phyloP scores from a whole-genome alignment of 192 early-diverging fungal species.

The Rhizoclosmatium globosum region DNA sequence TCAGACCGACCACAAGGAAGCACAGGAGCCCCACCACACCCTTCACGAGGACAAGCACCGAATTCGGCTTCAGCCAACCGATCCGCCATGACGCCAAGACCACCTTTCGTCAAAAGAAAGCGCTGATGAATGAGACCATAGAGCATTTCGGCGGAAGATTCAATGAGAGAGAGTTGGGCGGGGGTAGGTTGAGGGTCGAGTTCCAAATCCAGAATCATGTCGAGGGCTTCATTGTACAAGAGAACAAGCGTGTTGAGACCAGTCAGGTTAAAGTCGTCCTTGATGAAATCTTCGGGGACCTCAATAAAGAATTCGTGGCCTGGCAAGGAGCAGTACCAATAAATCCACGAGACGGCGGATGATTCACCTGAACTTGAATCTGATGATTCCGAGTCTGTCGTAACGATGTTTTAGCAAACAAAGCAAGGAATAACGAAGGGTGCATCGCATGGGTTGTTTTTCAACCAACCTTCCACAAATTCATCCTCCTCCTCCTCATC shows the following conservation, averaged over 20 bases:
- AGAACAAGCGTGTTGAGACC: constrained; percentile 84
- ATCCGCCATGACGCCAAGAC: constrained; percentile 82
- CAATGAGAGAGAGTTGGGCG: constrained; percentile 72
- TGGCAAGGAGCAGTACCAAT: constrained; percentile 69
- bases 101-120: constrained; percentile 87
- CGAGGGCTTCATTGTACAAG: constrained; percentile 90
- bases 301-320: constrained; percentile 63
- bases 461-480: constrained; percentile 30
- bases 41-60: constrained; percentile 61
- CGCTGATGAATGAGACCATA: constrained; percentile 96
- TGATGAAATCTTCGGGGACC: constrained; percentile 71
- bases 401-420: background rate
- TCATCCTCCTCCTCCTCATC: constrained; percentile 36
- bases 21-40: constrained; percentile 57
- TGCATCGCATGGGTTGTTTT: background rate
- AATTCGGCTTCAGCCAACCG: constrained; percentile 51
- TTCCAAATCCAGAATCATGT: constrained; percentile 91
- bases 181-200: constrained; percentile 52
- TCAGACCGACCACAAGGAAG: constrained; percentile 60
- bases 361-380: constrained; percentile 39
- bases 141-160: constrained; percentile 87
- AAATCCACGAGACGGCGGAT: constrained; percentile 64
- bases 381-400: constrained; percentile 31
- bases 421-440: background rate
- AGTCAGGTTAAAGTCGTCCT: constrained; percentile 98